Conservation (phyloP, 139 green algal species). For the Medakamo hakoo region DNA sequence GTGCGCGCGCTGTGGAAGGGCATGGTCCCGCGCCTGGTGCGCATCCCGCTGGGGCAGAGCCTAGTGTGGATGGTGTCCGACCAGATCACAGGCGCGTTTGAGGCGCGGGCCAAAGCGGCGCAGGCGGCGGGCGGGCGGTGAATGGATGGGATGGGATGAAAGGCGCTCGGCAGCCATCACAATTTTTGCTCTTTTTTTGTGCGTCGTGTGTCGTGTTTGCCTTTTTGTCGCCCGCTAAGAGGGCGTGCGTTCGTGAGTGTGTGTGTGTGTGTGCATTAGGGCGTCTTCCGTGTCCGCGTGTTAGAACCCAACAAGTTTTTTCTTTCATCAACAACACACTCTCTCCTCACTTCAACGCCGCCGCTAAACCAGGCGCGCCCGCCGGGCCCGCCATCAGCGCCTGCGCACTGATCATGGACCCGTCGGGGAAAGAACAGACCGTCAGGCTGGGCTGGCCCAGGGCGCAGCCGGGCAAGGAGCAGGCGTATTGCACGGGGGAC, state of each 20-base stretch:
- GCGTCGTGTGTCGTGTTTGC: too few species aligned
- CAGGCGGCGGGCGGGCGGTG: neutral
- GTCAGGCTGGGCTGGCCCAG: neutral
- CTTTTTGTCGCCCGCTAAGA: too few species aligned
- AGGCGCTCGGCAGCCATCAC: too few species aligned
- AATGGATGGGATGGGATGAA: too few species aligned
- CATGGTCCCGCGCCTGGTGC: conserved; percentile 75
- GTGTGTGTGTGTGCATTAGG: too few species aligned
- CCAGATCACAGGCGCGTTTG: conserved; percentile 45
- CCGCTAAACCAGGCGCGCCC: neutral
- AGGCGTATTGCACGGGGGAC: too few species aligned
- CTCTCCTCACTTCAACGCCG: neutral
- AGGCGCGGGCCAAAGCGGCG: neutral
- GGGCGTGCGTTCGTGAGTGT: too few species aligned
- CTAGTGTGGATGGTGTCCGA: conserved; percentile 83
- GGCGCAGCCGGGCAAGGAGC: neutral
- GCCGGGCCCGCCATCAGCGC: neutral
- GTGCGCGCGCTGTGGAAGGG: conserved; percentile 72
- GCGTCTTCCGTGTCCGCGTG: too few species aligned
- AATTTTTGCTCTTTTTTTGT: too few species aligned
- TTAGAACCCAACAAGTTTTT: neutral
- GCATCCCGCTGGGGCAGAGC: conserved; percentile 86
- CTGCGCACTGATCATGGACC: neutral
- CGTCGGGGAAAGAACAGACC: neutral
- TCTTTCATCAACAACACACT: neutral